phyloP scores from a whole-genome alignment of 768 basidiomycete species.

The Mrakia frigida region DNA sequence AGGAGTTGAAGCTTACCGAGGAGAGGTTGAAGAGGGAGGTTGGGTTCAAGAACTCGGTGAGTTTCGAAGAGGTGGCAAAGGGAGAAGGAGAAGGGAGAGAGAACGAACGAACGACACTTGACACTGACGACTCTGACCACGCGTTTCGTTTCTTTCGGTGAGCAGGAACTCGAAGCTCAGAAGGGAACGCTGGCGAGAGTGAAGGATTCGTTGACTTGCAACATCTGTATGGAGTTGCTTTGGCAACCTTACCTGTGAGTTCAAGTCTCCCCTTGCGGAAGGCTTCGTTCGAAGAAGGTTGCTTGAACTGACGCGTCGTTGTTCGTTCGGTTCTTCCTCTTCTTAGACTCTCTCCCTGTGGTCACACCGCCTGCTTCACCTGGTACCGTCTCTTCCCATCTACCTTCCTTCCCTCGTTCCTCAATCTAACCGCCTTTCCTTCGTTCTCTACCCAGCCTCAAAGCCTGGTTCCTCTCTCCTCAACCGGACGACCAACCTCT shows the following conservation, averaged over 20 bases:
- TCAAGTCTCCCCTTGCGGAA: not conserved
- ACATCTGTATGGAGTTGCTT: constrained; percentile 25
- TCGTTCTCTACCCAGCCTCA: constrained; percentile 12
- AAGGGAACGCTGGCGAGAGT: constrained; percentile 14
- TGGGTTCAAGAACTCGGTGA: constrained; percentile 28
- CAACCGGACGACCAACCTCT: not conserved
- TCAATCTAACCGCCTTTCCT: not conserved
- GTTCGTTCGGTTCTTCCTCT: no score
- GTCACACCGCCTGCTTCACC: constrained; percentile 22
- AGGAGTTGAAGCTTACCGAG: not conserved
- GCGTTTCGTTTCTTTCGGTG: not conserved
- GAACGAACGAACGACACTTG: not conserved
- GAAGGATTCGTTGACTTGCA: constrained; percentile 22
- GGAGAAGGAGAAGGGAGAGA: not conserved
- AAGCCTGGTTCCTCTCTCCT: constrained; percentile 22
- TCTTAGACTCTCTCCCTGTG: constrained; percentile 22
- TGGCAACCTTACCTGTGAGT: constrained; percentile 22
- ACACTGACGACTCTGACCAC: no score
- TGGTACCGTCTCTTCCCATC: constrained; percentile 3
- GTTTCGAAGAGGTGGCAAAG: not conserved
- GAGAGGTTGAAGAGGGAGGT: constrained; percentile 19
- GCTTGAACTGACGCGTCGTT: constrained; percentile 1
- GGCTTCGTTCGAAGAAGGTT: not conserved
- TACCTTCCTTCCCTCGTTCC: not conserved
- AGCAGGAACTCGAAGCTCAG: constrained; percentile 18